Evolutionary conservation across 2,329 filamentous ascomycete species (phyloP), one percentile per base, ranked within the genome.

Genomic region (Pseudogymnoascus sp.): DNA sequence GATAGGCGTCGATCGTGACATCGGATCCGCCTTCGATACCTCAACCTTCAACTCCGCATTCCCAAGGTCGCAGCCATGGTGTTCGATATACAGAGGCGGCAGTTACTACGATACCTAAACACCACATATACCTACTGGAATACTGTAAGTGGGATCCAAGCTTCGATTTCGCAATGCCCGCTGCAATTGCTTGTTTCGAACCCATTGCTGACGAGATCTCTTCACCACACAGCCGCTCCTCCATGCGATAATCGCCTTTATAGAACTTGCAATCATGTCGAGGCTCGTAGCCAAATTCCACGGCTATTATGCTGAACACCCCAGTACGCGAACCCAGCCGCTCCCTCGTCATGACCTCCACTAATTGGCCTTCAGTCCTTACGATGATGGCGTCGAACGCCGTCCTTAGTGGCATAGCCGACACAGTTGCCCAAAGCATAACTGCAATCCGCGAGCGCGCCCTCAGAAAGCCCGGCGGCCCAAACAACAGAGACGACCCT

Each of bases 321-420:
- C 93, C 72, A 81, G 90, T 93, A 81, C 69, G 83, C 74, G 26
- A 54, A 63, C 59, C 67, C 67, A 64, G 68, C 62, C 31, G 26
- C 39, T 51, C 21, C 37, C 45, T n/a, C 12, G 31, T 14, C 26
- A 29, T 21, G 16, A 39, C 36, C 29, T 11, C 42, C 29, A 51
- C 16, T 64, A 45, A 62, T 16, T 54, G 64, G 64, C 31, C 36
- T 65, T 65, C 73, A 90, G 90, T 99, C 45, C 85, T 99, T 72
- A 99, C 95, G 67, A 99, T 96, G 77, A 99, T 99, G 93, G 91
- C 97, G 73, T 96, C 93, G 75, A 99, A 99, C 79, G 90, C 95
- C 69, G 88, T 97, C 64, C 86, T 99, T 65, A 92, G 91, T 78
- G 95, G 95, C 70, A 88, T 99, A 69, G 95, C 95, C 76, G 95